Evolutionary conservation across 2,329 filamentous ascomycete species (phyloP), one percentile per base, ranked within the genome.

Genomic region (Xylariaceae sp.): DNA sequence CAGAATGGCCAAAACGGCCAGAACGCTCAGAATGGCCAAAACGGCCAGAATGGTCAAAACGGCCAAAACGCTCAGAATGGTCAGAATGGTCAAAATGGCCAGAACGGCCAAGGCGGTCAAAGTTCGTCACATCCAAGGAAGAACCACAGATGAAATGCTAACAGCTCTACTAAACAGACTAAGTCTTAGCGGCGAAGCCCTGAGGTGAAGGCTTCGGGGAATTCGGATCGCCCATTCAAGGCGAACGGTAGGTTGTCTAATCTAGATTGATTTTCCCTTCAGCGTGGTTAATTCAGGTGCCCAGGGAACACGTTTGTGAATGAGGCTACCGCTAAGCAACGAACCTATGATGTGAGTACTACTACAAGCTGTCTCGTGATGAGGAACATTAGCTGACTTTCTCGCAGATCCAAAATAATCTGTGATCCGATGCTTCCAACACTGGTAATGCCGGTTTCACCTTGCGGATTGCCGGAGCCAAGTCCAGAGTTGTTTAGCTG

Each of bases 391-490:
- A 6, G 14, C 32, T 49, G 32, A 40, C 18, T 21, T 44, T 9
- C 20, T 26, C 23, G 3, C 40, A 59, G 57, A 80, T 86, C 56
- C 84, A 88, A 74, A 81, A 85, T 74, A 88, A 87, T 65, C 72
- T 70, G 2, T 89, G 86, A 65, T 75, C 81, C 12, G 73, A 85
- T 60, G 79, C 79, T 23, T 81, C 81, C 54, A 88, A 87, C 70
- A 64, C 73, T 12, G 81, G 83, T 19, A 55, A 71, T 48, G 63
- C 75, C 14, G 76, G 75, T 41, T 68, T 76, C 56, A 74, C 71
- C 2, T 81, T 23, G 60, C 66, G n/a, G 79, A 86, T 53, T 89
- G 86, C 74, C 75, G 80, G 59, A 65, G 73, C 3, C 86, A 89
- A 72, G 76, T 59, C 4, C 47, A 65, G 50, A 40, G 57, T 32